Conservation (phyloP, 306 rosid species). For the Vigna hirtella region DNA sequence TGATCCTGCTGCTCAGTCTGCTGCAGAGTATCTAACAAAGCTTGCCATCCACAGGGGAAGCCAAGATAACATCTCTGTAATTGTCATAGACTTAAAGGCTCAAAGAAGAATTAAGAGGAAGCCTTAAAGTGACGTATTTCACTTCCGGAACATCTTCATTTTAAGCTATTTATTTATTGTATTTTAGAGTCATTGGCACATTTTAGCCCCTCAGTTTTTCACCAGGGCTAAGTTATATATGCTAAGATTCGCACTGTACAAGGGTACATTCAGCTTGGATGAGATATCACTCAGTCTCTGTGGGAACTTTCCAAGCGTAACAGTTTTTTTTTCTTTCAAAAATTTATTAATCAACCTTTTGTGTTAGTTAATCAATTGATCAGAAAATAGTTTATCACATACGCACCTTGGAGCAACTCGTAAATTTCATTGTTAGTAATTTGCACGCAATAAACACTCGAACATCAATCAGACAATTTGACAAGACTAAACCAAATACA, state of each 20-base stretch:
- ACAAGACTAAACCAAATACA: conserved; percentile 26
- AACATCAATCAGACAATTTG: conserved; percentile 7
- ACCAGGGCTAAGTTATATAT: conserved; percentile 53
- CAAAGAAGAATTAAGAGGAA: conserved; percentile 73
- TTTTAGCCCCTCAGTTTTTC: conserved; percentile 55
- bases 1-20: conserved; percentile 82
- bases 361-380: conserved; percentile 23
- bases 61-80: conserved; percentile 77
- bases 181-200: conserved; percentile 39
- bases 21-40: conserved; percentile 77
- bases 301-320: conserved; percentile 20
- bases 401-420: background rate
- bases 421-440: background rate
- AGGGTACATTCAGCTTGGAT: conserved; percentile 26
- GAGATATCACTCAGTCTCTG: conserved; percentile 24
- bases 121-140: conserved; percentile 40
- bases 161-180: conserved; percentile 35
- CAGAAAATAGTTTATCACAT: background rate
- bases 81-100: conserved; percentile 80
- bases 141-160: conserved; percentile 32
- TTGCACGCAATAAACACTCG: conserved; percentile 3
- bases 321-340: background rate
- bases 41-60: conserved; percentile 85
- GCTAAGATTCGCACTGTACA: conserved; percentile 34
- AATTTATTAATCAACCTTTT: background rate